phyloP scores from a whole-genome alignment of 805 yeast genomes.

The Saccharomycopsis babjevae region DNA sequence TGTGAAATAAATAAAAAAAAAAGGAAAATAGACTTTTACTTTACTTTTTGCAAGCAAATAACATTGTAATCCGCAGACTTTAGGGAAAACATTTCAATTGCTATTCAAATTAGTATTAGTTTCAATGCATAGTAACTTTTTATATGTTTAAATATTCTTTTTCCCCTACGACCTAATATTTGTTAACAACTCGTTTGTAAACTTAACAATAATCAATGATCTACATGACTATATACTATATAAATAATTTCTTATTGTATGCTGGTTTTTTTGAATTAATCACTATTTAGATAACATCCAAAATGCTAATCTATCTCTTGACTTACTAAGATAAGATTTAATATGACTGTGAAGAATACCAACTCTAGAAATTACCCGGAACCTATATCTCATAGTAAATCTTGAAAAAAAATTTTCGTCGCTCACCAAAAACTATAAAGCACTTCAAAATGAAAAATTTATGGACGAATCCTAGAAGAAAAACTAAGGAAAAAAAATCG shows the following conservation, averaged over 20 bases:
- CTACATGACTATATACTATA: too few relatives aligned
- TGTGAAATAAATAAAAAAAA: neutral
- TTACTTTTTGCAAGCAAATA: too few relatives aligned
- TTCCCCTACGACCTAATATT: neutral
- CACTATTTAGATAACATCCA: too few relatives aligned
- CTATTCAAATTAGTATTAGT: slow-evolving; percentile 68
- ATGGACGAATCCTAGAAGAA: neutral
- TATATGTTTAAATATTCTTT: neutral
- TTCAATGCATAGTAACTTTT: slow-evolving; percentile 55
- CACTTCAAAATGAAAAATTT: neutral
- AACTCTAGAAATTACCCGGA: neutral
- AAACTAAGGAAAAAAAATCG: neutral
- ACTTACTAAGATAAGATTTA: too few relatives aligned
- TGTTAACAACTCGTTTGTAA: neutral
- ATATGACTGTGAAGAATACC: neutral
- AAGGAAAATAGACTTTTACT: neutral
- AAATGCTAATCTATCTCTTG: neutral
- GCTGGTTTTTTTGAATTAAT: too few relatives aligned
- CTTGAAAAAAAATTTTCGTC: neutral
- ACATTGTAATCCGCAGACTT: slow-evolving; percentile 47
- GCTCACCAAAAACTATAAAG: neutral
- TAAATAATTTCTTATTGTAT: too few relatives aligned
- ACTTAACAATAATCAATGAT: neutral
- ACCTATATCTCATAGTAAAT: neutral
- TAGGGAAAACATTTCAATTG: slow-evolving; percentile 65